Base-by-base conservation (phyloP, 495 filamentous ascomycete genomes). In the Talaromyces stipitatus region DNA sequence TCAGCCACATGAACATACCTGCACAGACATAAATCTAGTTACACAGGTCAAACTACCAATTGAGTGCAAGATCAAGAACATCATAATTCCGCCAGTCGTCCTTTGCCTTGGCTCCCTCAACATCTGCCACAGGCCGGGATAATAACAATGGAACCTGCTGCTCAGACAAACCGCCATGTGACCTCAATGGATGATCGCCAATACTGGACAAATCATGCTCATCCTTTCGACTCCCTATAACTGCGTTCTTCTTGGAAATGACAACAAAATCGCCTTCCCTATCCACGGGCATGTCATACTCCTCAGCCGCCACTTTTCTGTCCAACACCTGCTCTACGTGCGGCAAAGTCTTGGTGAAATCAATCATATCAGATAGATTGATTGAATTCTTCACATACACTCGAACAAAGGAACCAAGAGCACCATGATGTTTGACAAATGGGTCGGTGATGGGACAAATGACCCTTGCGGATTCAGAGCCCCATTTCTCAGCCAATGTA, bases 361-460 rank as follows among this genome's bases (percentile, higher is more conserved):
- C 26, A 23, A 52, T 23, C 29, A 52, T 30, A 29, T 52, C 50
- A 8, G 23, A 23, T 20, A 52, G n/a, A 11, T 58, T 24, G 1
- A 16, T 53, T 11, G 26, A 26, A 33, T 48, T 46, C n/a, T 28
- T 53, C 4, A 59, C 55, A 29, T 68, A 56, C 22, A 66, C 64
- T 30, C 65, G 58, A 6, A 68, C 65, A 46, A 68, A 66, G 7
- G 38, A 47, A 1, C 65, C 65, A 8, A 68, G 54, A 10, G 61
- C 65, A n/a, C 61, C 65, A 51, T 68, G 65, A 43, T 68, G 64
- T 23, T 58, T 58, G 12, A 64, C 61, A 45, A 68, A 68, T 6
- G 61, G 61, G 43, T 68, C 65, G 1, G 63, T 58, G 47, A 68
- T 68, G 6, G 65, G 65, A 48, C 65, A 68, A 8, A 68, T 68